A percentile compares a stretch with the other conserved stretches of the same genome.
Evolutionary conservation across 2,329 filamentous ascomycete genomes (phyloP).

Genomic region (Orbilia brochopaga): DNA sequence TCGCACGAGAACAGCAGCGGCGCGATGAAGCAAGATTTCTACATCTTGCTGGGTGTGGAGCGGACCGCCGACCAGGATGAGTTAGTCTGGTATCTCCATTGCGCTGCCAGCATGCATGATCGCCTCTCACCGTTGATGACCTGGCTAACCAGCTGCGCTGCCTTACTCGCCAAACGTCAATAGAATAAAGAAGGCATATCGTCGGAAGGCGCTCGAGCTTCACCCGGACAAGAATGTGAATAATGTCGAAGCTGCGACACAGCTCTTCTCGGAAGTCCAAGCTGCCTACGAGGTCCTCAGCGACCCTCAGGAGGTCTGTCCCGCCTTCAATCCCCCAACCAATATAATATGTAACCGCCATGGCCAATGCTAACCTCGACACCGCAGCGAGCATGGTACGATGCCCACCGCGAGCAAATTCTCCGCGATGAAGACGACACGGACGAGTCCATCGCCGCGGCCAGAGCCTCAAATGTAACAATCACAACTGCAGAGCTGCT

Average conservation of each 20-base stretch:
- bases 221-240: conserved; percentile 94
- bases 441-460: conserved; percentile 56
- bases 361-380: not conserved
- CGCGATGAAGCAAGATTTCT: conserved; percentile 47
- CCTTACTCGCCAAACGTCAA: not conserved
- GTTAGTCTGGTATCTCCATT: conserved; percentile 39
- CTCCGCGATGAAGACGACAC: conserved; percentile 67
- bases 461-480: conserved; percentile 72
- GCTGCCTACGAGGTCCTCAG: conserved; percentile 94
- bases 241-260: conserved; percentile 81
- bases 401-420: conserved; percentile 87
- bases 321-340: not conserved
- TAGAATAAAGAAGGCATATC: conserved; percentile 92
- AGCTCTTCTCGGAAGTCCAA: conserved; percentile 87
- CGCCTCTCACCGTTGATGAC: not conserved
- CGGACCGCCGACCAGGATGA: conserved; percentile 44
- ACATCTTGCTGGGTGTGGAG: conserved; percentile 31
- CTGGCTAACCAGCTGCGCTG: not conserved
- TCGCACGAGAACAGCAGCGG: not conserved
- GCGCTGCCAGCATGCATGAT: not conserved
- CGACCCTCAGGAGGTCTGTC: conserved; percentile 77
- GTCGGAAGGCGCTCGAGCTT: conserved; percentile 85
- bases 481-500: conserved; percentile 76
- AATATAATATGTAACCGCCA: not conserved
- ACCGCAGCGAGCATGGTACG: conserved; percentile 81